These are phyloP conservation scores for Picocystis salinarum DNA, from an alignment of 139 green algal species.

Conservation along the genomic window DNA sequence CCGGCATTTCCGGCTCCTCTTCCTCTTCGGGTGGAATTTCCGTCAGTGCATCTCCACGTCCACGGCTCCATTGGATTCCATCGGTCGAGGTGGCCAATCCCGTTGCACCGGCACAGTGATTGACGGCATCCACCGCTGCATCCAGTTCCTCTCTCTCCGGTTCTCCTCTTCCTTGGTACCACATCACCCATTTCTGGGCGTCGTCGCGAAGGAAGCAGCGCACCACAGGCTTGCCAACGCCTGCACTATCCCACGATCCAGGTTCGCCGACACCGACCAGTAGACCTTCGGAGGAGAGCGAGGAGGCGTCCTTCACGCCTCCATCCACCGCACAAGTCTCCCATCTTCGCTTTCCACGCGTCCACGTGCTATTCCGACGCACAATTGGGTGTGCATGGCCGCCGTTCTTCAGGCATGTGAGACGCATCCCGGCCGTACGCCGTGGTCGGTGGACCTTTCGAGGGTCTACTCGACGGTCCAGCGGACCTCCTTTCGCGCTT, in stretches of 20 bases:
- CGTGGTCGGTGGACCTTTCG: too few relatives aligned
- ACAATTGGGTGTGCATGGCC: too few relatives aligned
- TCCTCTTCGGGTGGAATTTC: neutral
- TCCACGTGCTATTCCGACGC: too few relatives aligned
- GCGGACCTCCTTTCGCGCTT: too few relatives aligned
- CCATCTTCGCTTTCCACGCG: too few relatives aligned
- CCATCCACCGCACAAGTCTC: too few relatives aligned
- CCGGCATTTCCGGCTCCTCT: neutral
- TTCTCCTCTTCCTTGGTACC: constrained; percentile 45
- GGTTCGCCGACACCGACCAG: constrained; percentile 24
- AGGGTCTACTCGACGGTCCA: too few relatives aligned
- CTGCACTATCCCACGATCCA: constrained; percentile 48
- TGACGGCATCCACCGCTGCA: too few relatives aligned
- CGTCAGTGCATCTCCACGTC: neutral
- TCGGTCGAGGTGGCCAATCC: constrained; percentile 3
- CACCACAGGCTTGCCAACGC: constrained; percentile 48
- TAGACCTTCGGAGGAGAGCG: constrained; percentile 20
- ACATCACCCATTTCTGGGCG: constrained; percentile 73
- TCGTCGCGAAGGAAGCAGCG: constrained; percentile 57
- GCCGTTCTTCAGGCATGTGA: too few relatives aligned
- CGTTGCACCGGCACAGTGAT: constrained; percentile 26
- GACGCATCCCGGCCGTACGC: too few relatives aligned
- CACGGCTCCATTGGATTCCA: neutral
- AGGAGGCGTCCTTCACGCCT: too few relatives aligned
- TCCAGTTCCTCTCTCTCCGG: neutral